Conservation (phyloP, 2,329 filamentous ascomycete genomes). For the Beauveria bassiana region DNA sequence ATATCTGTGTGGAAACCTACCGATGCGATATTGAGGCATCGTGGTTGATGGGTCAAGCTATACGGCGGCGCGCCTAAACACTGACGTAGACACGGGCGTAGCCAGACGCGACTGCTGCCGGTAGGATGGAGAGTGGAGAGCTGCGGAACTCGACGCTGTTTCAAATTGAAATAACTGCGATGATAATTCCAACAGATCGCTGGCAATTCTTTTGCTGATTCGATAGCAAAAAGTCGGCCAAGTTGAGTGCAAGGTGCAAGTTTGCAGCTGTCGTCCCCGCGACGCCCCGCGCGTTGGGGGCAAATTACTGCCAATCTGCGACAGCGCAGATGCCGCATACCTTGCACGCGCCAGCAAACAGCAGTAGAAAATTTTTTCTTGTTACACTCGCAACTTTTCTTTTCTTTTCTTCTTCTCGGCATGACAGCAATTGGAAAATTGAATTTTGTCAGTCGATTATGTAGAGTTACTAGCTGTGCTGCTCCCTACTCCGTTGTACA, state of each 20-base stretch:
- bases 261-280: neutral
- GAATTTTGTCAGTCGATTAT: no score
- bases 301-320: neutral
- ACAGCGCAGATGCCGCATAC: neutral
- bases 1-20: slow-evolving; percentile 25
- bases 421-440: no score
- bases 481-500: no score
- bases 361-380: neutral
- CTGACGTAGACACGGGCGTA: neutral
- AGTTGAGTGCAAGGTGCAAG: neutral
- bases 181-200: neutral
- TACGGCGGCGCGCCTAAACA: neutral
- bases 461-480: no score
- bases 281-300: neutral
- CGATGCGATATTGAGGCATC: slow-evolving; percentile 41
- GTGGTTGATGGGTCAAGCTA: slow-evolving; percentile 12
- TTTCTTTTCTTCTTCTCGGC: no score
- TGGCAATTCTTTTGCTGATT: neutral
- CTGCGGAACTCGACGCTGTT: neutral
- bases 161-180: no score
- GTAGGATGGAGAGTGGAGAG: neutral
- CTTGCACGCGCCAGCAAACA: neutral
- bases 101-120: neutral
- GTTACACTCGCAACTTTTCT: neutral
- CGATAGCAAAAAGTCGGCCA: neutral